Conservation (phyloP, 495 filamentous ascomycete genomes). For the Amorphotheca resinae region DNA sequence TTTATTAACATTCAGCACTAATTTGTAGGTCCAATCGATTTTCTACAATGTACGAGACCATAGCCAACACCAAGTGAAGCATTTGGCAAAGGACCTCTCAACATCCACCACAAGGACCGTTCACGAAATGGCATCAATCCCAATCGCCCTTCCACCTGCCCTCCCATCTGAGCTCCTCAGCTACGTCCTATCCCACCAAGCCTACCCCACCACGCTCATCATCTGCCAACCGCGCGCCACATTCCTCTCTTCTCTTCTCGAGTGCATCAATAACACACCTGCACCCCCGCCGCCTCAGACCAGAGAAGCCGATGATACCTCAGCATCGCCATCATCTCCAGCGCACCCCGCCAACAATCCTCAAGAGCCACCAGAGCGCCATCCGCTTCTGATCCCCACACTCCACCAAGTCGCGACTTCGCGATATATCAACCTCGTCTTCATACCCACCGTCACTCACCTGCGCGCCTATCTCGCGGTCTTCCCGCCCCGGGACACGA, state of each 20-base stretch:
- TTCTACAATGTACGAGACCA: background rate
- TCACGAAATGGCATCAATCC: constrained; percentile 6
- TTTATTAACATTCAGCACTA: constrained; percentile 17
- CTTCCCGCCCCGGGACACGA: constrained; percentile 3
- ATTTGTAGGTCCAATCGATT: background rate
- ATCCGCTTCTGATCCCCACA: constrained; percentile 45
- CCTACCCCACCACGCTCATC: constrained; percentile 46
- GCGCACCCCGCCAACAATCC: background rate
- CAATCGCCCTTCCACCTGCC: constrained; percentile 31
- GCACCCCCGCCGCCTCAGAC: constrained; percentile 5
- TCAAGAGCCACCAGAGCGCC: constrained; percentile 5
- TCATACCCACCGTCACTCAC: constrained; percentile 61
- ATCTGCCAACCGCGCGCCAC: constrained; percentile 53
- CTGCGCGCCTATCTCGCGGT: constrained; percentile 59
- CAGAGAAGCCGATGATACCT: background rate
- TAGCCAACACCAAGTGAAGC: background rate
- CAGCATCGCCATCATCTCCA: background rate
- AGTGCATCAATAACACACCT: constrained; percentile 11
- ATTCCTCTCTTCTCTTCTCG: constrained; percentile 41
- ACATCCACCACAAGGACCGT: background rate
- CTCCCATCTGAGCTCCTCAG: constrained; percentile 48
- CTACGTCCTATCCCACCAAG: constrained; percentile 45
- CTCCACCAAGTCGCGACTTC: constrained; percentile 57
- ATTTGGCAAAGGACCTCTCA: background rate
- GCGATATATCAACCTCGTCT: constrained; percentile 53